Evolutionary conservation across 2,329 filamentous ascomycete species (phyloP).

Genomic region (Colletotrichum acutatum): DNA sequence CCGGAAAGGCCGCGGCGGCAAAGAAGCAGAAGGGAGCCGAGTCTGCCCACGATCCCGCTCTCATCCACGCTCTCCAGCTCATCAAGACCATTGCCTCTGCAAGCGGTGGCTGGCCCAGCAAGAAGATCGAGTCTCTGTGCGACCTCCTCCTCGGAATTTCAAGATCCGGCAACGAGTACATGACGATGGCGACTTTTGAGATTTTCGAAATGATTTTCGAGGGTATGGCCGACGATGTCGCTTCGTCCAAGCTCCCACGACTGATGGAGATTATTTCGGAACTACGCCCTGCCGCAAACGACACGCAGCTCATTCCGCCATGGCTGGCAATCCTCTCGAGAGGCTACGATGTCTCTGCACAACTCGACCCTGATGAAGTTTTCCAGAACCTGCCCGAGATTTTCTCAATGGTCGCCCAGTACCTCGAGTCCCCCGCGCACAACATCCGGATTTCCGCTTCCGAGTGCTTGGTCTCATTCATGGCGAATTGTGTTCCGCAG

Average conservation of each 20-base stretch:
- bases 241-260: conserved; percentile 88
- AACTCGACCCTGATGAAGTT: conserved; percentile 88
- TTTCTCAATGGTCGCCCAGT: conserved; percentile 82
- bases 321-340: conserved; percentile 97
- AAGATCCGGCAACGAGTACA: conserved; percentile 89
- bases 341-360: conserved; percentile 92
- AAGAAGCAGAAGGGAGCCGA: conserved; percentile 71
- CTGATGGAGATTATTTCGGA: conserved; percentile 93
- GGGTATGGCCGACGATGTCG: conserved; percentile 88
- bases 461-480: conserved; percentile 92
- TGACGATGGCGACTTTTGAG: conserved; percentile 96
- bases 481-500: conserved; percentile 88
- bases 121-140: conserved; percentile 92
- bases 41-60: conserved; percentile 77
- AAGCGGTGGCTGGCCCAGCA: conserved; percentile 94
- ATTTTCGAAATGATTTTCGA: conserved; percentile 98
- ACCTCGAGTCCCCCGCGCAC: conserved; percentile 86
- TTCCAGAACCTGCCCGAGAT: conserved; percentile 90
- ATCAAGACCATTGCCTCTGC: conserved; percentile 89
- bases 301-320: conserved; percentile 92
- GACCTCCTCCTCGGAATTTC: conserved; percentile 91
- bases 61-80: conserved; percentile 93
- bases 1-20: conserved; percentile 68
- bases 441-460: conserved; percentile 96
- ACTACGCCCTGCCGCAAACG: conserved; percentile 89